Percentiles rank a stretch among this genome's conserved stretches.
phyloP scores from a whole-genome alignment of 345 rosid species.

The Citrus inodora region DNA sequence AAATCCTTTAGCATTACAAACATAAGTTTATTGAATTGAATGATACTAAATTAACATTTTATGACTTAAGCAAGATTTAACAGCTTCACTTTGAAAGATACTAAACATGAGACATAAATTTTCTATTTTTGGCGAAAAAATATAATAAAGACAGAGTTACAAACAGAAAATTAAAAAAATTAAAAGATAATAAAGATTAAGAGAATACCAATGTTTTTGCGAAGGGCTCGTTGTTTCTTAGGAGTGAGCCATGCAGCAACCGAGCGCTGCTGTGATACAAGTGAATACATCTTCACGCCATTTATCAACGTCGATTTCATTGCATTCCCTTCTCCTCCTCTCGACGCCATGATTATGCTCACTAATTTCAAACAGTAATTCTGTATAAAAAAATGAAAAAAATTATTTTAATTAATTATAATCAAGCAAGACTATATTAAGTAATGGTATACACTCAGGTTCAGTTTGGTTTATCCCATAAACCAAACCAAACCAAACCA shows the following conservation, averaged over 20 bases:
- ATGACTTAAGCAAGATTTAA: neutral
- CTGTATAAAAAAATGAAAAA: neutral
- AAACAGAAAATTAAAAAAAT: neutral
- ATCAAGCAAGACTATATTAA: too few relatives aligned
- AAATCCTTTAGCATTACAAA: neutral
- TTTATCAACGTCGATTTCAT: slow-evolving; percentile 74
- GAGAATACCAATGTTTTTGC: slow-evolving; percentile 49
- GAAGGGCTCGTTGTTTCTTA: slow-evolving; percentile 78
- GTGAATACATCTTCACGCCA: slow-evolving; percentile 71
- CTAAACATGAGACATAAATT: neutral
- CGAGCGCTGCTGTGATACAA: slow-evolving; percentile 59
- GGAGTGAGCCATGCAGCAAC: slow-evolving; percentile 66
- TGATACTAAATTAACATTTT: neutral
- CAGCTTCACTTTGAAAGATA: neutral
- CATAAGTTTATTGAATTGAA: neutral
- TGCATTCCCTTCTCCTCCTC: slow-evolving; percentile 48
- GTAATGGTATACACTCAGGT: too few relatives aligned
- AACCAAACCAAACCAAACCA: too few relatives aligned
- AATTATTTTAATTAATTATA: too few relatives aligned
- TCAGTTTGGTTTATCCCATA: too few relatives aligned
- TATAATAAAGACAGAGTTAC: neutral
- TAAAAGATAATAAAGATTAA: neutral
- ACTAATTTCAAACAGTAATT: neutral
- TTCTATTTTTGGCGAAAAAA: neutral
- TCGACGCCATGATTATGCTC: neutral